Evolutionary conservation across 2,329 filamentous ascomycete species (phyloP).

Genomic region (Parafenestella ontariensis): DNA sequence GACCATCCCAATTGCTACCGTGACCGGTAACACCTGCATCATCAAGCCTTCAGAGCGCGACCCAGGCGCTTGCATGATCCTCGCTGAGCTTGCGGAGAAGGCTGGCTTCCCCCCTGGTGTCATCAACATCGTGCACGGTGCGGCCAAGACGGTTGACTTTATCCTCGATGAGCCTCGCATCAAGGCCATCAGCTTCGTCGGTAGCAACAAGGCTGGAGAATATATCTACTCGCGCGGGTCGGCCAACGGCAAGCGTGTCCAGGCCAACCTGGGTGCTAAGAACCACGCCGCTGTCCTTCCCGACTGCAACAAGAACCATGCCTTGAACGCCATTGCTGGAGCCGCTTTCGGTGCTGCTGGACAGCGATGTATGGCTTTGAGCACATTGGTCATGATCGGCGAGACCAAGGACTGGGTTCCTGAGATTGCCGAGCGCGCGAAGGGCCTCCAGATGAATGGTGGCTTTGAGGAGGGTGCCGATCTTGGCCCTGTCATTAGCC

Average conservation of each 20-base stretch:
- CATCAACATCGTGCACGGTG: slow-evolving; percentile 82
- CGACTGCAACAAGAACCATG: slow-evolving; percentile 90
- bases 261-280: slow-evolving; percentile 87
- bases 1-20: slow-evolving; percentile 84
- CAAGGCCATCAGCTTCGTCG: slow-evolving; percentile 87
- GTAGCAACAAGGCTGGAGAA: slow-evolving; percentile 85
- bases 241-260: slow-evolving; percentile 85
- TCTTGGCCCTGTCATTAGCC: slow-evolving; percentile 81
- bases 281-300: slow-evolving; percentile 86
- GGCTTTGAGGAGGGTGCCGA: slow-evolving; percentile 83
- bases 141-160: slow-evolving; percentile 82
- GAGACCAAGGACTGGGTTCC: slow-evolving; percentile 84
- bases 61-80: slow-evolving; percentile 83
- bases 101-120: slow-evolving; percentile 84
- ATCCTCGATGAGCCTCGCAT: slow-evolving; percentile 84
- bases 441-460: slow-evolving; percentile 75
- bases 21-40: slow-evolving; percentile 83
- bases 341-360: slow-evolving; percentile 86
- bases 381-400: slow-evolving; percentile 81
- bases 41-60: slow-evolving; percentile 88
- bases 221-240: slow-evolving; percentile 83
- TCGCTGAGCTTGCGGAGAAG: slow-evolving; percentile 79
- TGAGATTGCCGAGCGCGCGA: slow-evolving; percentile 79
- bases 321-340: slow-evolving; percentile 81
- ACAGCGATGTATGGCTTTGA: slow-evolving; percentile 86